Evolutionary conservation across 1,139 yeast genomes (phyloP), one percentile per base, ranked within the genome.

Genomic region (Candida glucosophila): DNA sequence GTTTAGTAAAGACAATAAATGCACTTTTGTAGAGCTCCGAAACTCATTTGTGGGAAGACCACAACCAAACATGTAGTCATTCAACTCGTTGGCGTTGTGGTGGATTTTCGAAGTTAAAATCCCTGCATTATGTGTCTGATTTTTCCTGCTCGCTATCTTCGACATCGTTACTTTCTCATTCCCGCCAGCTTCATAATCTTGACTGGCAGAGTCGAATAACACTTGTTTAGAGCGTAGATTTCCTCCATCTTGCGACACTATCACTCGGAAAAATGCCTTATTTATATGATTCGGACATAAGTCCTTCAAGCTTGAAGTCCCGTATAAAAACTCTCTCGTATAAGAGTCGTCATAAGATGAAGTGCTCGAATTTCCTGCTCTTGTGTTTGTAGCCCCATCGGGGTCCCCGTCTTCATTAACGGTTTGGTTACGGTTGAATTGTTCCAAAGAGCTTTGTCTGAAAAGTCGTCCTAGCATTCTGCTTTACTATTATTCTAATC

Each of bases 11-110:
- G 75, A 75, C 12, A 72, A 43, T 16, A 55, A 40, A 41, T 71
- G 77, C 6, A 71, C 40, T 34, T 71, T 72, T 3, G 72, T 66
- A 11, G 61, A 45, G 14, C 58, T 43, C 18, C 54, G 55, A n/a
- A 55, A 45, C 32, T 71, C 76, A 34, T 57, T 67, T 5, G 67
- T 50, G 9, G 75, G 73, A 18, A 71, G 44, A 1, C 77, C 77
- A 32, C 71, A 66, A 5, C 78, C 78, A 44, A 70, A 72, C 69
- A 70, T 67, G 36, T 59, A 67, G 32, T 67, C 67, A 24, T 66
- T 58, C 19, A 72, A 41, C 32, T 71, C 77, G 29, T 52, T 50
- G 7, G 49, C 36, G 18, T 61, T 55, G 35, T 70, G 74, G 33
- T 55, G 52, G 3, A 54, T 31, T 26, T 55, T 56, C 19, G 54